Evolutionary conservation across 352 stramenopile genomes (phyloP).

Genomic region (Blastocystis sp.): DNA sequence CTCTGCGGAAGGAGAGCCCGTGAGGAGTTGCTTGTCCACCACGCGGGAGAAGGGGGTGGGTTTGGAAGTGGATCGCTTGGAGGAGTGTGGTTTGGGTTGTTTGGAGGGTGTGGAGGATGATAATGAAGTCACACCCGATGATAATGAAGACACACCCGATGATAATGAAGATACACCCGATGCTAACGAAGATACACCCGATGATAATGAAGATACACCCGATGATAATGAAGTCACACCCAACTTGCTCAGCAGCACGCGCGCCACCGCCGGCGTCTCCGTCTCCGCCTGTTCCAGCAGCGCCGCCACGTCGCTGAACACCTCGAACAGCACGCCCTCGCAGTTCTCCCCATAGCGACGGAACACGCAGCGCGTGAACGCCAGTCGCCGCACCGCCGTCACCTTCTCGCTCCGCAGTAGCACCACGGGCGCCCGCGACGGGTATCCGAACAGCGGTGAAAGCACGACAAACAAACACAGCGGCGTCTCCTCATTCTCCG

Average conservation of each 20-base stretch:
- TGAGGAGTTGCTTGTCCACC: neutral
- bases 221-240: neutral
- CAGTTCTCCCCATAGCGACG: neutral
- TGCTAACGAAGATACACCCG: neutral
- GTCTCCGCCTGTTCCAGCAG: neutral
- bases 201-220: neutral
- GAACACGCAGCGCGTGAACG: constrained; percentile 2
- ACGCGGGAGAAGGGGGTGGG: neutral
- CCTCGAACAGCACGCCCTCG: constrained; percentile 15
- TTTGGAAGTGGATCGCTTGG: neutral
- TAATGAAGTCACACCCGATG: neutral
- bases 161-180: no score
- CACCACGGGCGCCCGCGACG: neutral
- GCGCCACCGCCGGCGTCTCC: neutral
- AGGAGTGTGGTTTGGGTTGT: neutral
- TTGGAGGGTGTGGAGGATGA: neutral
- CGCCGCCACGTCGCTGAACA: neutral
- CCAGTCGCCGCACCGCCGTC: neutral
- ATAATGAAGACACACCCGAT: neutral
- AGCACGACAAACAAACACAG: neutral
- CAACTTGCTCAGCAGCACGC: neutral
- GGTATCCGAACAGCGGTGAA: neutral
- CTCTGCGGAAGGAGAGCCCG: neutral
- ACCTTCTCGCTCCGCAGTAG: neutral
- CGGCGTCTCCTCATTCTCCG: neutral